Base-by-base conservation (phyloP, 2,329 filamentous ascomycete genomes). In the Chrysosporium keratinophilum region DNA sequence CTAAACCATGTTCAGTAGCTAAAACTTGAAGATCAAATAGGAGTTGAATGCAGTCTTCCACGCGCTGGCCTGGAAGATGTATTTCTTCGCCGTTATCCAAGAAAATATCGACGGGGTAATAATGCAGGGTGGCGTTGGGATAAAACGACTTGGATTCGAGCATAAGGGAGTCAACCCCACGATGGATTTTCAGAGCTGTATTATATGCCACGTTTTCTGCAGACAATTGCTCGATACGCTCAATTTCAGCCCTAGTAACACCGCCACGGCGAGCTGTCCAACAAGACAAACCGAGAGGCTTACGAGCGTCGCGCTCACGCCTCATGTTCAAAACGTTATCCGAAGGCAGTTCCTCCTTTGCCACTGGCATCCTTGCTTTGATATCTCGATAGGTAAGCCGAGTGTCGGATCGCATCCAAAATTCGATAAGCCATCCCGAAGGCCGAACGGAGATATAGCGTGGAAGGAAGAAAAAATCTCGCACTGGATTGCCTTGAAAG, bases 311-410 rank as follows among this genome's bases (percentile, higher is more conserved):
- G 5, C 63, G 58, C 35, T 63, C 59, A 34, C 63, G 59, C 14
- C 60, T 60, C 60, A 64, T 65, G 45, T 64, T 63, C 6, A 67
- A 50, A 15, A 56, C 54, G 39, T 65, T 66, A 23, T 62, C 59
- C 0, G 35, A 56, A 3, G 64, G 64, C 3, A 60, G 56, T 9
- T 58, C 23, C 1, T 42, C 37, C 7, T 33, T 17, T 1, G 55
- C 42, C 14, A 52, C 62, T n/a, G 54, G 50, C 65, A 67, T 67
- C 7, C 65, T 58, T 4, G 61, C 62, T 19, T 62, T 62, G 46
- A 67, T 63, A 44, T 67, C 65, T 15, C 56, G 44, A 54, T 65
- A 65, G 1, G 58, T 61, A 20, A 67, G 55, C 3, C 64, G 60
- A 1, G 50, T 41, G 42, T 67, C 65, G 2, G 61, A 58, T 5